These are phyloP conservation scores for Thalassiosira profunda DNA, from an alignment of 108 stramenopile genomes.

Conservation along the genomic window DNA sequence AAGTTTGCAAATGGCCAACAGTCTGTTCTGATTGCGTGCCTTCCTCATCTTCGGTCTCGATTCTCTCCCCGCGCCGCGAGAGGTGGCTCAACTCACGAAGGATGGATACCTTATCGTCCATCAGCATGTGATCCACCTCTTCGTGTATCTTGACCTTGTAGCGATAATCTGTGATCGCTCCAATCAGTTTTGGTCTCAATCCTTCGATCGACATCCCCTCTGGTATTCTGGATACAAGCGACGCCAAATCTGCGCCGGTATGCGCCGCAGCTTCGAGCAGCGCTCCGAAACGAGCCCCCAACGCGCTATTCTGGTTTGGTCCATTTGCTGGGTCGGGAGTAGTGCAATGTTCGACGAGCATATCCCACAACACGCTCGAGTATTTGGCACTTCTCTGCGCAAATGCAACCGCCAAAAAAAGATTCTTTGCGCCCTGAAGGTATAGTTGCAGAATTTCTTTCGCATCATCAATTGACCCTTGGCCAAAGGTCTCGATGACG, in stretches of 20 bases:
- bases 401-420: constrained; percentile 71
- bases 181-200: constrained; percentile 73
- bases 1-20: neutral
- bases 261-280: constrained; percentile 83
- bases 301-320: constrained; percentile 19
- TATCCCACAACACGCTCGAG: constrained; percentile 69
- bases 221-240: constrained; percentile 71
- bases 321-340: constrained; percentile 1
- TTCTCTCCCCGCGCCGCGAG: constrained; percentile 59
- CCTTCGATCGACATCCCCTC: constrained; percentile 85
- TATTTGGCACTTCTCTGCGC: constrained; percentile 64
- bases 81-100: constrained; percentile 70
- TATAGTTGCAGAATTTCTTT: constrained; percentile 64
- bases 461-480: constrained; percentile 54
- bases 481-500: constrained; percentile 74
- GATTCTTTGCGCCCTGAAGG: constrained; percentile 69
- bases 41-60: neutral
- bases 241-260: constrained; percentile 76
- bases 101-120: constrained; percentile 62
- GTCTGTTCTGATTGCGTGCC: neutral
- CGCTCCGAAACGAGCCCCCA: constrained; percentile 73
- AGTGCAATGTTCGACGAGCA: constrained; percentile 69
- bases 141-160: constrained; percentile 79
- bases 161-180: constrained; percentile 86
- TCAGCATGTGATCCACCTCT: constrained; percentile 44